phyloP scores from a whole-genome alignment of 331 rosid genomes.

The Quercus lobata region DNA sequence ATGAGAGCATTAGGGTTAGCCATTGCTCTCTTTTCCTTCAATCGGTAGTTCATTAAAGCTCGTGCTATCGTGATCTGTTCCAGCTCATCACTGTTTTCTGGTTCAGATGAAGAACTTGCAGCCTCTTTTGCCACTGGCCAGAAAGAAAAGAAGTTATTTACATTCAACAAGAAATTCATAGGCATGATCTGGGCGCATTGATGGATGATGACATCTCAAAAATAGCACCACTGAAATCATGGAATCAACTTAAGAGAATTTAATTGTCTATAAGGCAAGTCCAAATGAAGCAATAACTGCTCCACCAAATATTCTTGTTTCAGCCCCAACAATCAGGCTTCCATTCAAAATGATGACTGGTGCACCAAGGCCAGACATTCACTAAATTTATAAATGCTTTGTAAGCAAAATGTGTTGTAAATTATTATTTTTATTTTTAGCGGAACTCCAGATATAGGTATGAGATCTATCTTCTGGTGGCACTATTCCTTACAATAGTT shows the following conservation, averaged over 20 bases:
- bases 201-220: background rate
- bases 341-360: background rate
- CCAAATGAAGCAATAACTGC: background rate
- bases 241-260: background rate
- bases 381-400: background rate
- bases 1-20: conserved; percentile 61
- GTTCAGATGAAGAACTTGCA: conserved; percentile 80
- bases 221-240: background rate
- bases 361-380: background rate
- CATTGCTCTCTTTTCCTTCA: conserved; percentile 76
- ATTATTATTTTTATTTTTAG: background rate
- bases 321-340: background rate
- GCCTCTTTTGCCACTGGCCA: conserved; percentile 87
- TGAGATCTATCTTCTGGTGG: background rate
- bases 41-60: conserved; percentile 66
- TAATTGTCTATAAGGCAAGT: background rate
- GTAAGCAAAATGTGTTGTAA: background rate
- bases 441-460: background rate
- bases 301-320: background rate
- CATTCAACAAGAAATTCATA: background rate
- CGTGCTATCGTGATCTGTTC: conserved; percentile 96
- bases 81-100: conserved; percentile 79
- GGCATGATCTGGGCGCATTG: background rate
- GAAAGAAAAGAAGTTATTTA: conserved; percentile 12
- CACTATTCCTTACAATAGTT: background rate